Conservation (phyloP, 2,329 filamentous ascomycete species). For the Stachybotrys echinatus region DNA sequence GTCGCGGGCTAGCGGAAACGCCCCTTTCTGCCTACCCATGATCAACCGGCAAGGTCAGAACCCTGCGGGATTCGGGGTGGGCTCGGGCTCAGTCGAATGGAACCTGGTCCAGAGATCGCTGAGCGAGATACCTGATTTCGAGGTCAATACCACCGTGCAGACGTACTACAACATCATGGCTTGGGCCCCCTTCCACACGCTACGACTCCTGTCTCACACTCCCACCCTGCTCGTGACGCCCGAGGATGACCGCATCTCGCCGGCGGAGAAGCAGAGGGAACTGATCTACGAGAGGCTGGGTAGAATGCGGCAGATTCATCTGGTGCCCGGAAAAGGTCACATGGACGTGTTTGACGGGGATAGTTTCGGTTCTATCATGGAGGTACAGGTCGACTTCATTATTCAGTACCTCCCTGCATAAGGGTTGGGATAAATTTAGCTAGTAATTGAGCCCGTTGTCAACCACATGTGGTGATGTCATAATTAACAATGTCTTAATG, state of each 20-base stretch:
- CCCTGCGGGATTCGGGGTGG: conserved; percentile 23
- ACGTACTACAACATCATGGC: conserved; percentile 18
- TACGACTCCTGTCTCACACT: conserved; percentile 11
- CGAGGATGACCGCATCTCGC: conserved; percentile 20
- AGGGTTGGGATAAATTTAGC: too few relatives aligned
- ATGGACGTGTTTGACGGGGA: neutral
- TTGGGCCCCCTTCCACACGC: conserved; percentile 10
- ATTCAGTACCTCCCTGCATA: too few relatives aligned
- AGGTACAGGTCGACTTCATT: too few relatives aligned
- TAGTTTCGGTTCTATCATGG: neutral
- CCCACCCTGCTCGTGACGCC: conserved; percentile 20
- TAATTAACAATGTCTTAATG: too few relatives aligned
- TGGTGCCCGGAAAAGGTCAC: neutral
- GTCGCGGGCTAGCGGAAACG: conserved; percentile 30
- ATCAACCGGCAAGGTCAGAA: conserved; percentile 29
- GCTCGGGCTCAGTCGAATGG: conserved; percentile 11
- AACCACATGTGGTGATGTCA: too few relatives aligned
- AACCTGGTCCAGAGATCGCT: conserved; percentile 10
- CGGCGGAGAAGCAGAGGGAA: conserved; percentile 19
- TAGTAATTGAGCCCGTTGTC: too few relatives aligned
- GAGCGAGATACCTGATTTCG: conserved; percentile 14
- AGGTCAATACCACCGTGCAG: conserved; percentile 18
- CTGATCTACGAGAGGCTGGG: conserved; percentile 2
- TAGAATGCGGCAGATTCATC: neutral
- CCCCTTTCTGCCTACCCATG: conserved; percentile 27